Base-by-base conservation (phyloP, 2,329 filamentous ascomycete species). In the Ceratocystis harringtonii region DNA sequence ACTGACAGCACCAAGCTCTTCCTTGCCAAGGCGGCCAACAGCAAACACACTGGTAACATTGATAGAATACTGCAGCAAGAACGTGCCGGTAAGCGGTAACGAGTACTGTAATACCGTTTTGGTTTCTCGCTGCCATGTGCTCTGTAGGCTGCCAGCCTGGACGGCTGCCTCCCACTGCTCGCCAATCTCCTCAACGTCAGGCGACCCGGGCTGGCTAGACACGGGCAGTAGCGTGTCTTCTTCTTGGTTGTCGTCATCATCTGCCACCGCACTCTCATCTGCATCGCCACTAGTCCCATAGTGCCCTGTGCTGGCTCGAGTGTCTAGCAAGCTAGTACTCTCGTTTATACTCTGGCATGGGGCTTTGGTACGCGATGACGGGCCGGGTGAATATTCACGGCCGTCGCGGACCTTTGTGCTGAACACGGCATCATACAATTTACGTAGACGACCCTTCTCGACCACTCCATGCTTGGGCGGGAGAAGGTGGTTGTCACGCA, bases 61-160 rank as follows among this genome's bases (percentile, higher is more conserved):
- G 72, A 94, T 81, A 41, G 88, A 92, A 73, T 92, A 92, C 73
- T 94, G 89, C 41, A 94, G 78, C 63, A 91, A 69, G 71, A 92
- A 92, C 0, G 89, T 92, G 30, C 86, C 71, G 67, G 90, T 83
- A 62, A 92, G 76, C 0, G 88, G 88, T 36, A 80, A 78, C 1
- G 88, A 86, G 72, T 92, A 92, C 68, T 81, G 79, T 36, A 81
- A 77, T 50, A 97, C 80, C 0, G 91, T 91, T 76, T 92, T 91
- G 52, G 88, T 80, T 78, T 97, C 92, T 68, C 92, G 84, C 74
- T 88, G 86, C 91, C 92, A 97, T 4, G 90, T 95, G 3, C 92
- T 96, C 64, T 87, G 86, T 69, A 97, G 92, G 72, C 85, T 82
- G 10, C 91, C 90, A 0, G 87, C 83, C 0, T 84, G 81, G 10